Evolutionary conservation across 495 filamentous ascomycete genomes (phyloP).

Genomic region (Aspergillus bertholletiae): DNA sequence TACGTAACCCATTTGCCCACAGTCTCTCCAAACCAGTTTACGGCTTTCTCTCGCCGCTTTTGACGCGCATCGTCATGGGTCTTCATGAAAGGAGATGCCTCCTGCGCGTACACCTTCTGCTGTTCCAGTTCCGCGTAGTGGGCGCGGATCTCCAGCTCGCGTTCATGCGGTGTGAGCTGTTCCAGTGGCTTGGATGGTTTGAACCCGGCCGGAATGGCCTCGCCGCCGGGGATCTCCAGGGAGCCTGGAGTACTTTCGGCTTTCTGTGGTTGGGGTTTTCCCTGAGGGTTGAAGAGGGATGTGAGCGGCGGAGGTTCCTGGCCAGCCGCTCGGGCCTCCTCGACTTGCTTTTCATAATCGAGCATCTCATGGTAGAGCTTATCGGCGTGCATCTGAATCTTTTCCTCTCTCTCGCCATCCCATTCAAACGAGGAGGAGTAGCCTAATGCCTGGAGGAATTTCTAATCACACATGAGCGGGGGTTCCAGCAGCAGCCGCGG

Average conservation of each 20-base stretch:
- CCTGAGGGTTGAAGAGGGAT: conserved; percentile 37
- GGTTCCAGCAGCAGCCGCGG: no score
- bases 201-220: conserved; percentile 30
- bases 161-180: conserved; percentile 57
- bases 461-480: no score
- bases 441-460: conserved; percentile 87
- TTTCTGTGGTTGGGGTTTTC: conserved; percentile 13
- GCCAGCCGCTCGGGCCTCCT: conserved; percentile 63
- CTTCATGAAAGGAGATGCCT: conserved; percentile 52
- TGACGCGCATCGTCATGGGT: conserved; percentile 54
- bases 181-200: conserved; percentile 53
- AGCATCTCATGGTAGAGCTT: conserved; percentile 82
- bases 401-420: conserved; percentile 69
- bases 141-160: conserved; percentile 63
- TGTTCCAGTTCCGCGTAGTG: conserved; percentile 58
- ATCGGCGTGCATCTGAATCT: conserved; percentile 95
- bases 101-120: conserved; percentile 49
- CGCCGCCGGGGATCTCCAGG: conserved; percentile 35
- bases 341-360: conserved; percentile 65
- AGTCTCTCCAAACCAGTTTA: conserved; percentile 50
- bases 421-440: conserved; percentile 68
- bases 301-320: conserved; percentile 34
- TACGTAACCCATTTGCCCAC: conserved; percentile 45
- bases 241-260: neutral
- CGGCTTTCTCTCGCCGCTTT: conserved; percentile 57